Base-by-base conservation (phyloP, 495 filamentous ascomycete genomes). In the Daldinia bambusicola region DNA sequence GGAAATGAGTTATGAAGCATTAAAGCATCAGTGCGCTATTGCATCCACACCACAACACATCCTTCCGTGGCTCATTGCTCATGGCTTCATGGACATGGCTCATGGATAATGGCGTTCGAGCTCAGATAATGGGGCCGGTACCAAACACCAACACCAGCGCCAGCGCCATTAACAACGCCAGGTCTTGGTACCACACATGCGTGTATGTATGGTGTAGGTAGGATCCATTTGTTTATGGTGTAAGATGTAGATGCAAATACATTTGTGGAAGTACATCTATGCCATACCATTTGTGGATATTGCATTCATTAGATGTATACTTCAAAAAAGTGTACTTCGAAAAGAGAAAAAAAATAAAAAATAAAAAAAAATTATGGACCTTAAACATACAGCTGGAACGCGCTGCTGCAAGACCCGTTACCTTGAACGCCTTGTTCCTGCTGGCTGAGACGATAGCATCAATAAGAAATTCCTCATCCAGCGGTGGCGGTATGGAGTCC, bases 1-100 rank as follows among this genome's bases (percentile, higher is more conserved):
- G 75, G 67, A 74, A 76, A 69, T 55, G 57, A 62, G 66, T 55
- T 67, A 61, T 70, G 67, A 74, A 74, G 71, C 56, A 60, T 65
- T 70, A 58, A 74, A 66, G 63, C 63, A 70, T 74, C 71, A 74
- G 66, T 74, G 71, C 71, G 66, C 71, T 74, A 74, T 74, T 74
- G 71, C 66, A 70, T 67, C 71, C 71, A 74, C 71, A 74, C 71
- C 71, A 70, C 71, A 74, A 70, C 63, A 70, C 71, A 74, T 74
- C 71, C 71, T 74, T 74, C 71, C 71, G 70, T 65, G 70, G 70
- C 66, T 68, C 69, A 60, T 48, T 48, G 16, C 18, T 48, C 43
- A 48, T 48, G 20, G 43, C 43, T 48, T 36, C 34, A 36, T 6
- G 5, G 34, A 36, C 34, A 36, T 48, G 60, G 55, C 32, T 57